phyloP scores from a whole-genome alignment of 1,284 basidiomycete species.

The Xerocomus cyaneibrunnescens region DNA sequence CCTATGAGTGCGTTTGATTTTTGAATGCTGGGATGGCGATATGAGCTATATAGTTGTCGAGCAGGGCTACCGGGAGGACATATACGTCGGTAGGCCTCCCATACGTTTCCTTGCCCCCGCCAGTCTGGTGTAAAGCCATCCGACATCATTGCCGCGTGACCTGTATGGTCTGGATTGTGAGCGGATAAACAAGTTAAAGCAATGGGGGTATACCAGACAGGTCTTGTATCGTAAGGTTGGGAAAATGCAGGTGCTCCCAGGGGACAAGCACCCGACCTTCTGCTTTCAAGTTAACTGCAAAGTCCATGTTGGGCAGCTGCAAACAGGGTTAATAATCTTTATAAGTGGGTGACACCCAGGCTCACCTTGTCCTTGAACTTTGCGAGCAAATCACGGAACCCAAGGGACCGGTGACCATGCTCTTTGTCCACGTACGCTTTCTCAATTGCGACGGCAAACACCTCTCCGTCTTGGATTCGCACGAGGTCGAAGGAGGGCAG shows the following conservation, averaged over 20 bases:
- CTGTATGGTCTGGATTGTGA: conserved; percentile 36
- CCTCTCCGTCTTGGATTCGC: conserved; percentile 64
- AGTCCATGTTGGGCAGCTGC: conserved; percentile 87
- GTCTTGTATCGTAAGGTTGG: conserved; percentile 64
- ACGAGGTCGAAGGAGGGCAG: conserved; percentile 85
- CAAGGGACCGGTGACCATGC: conserved; percentile 73
- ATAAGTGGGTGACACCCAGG: neutral
- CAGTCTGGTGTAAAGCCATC: conserved; percentile 79
- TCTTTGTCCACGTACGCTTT: conserved; percentile 63
- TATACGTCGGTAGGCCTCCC: conserved; percentile 88
- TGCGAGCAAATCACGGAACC: conserved; percentile 72
- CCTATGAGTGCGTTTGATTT: conserved; percentile 21
- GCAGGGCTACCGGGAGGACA: conserved; percentile 78
- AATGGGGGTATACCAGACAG: conserved; percentile 45
- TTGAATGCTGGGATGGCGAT: conserved; percentile 40
- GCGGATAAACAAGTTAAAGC: neutral
- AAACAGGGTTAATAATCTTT: conserved; percentile 8
- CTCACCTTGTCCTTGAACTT: conserved; percentile 65
- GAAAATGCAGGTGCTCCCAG: conserved; percentile 74
- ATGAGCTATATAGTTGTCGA: conserved; percentile 77
- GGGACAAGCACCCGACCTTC: conserved; percentile 89
- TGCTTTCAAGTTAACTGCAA: conserved; percentile 88
- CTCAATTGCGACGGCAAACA: conserved; percentile 59
- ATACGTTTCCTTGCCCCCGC: conserved; percentile 79
- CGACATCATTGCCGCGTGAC: conserved; percentile 53